phyloP scores from a whole-genome alignment of 768 basidiomycete species.

The Russula brevipes region DNA sequence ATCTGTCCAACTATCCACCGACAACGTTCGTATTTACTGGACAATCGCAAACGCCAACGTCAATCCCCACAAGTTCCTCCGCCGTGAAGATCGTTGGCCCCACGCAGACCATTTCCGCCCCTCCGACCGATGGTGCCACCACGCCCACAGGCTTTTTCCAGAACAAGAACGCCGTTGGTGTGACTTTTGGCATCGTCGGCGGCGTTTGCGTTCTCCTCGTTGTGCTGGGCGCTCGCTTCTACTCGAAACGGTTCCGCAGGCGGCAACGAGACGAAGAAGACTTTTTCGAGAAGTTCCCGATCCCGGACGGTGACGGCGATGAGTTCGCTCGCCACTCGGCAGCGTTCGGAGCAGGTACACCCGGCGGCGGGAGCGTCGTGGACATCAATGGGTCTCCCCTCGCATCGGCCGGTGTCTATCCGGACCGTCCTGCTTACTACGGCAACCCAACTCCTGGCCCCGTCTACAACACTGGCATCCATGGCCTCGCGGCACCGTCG shows the following conservation, averaged over 20 bases:
- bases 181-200: slow-evolving; percentile 27
- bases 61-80: too few species aligned
- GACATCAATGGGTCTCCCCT: background rate
- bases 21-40: background rate
- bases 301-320: background rate
- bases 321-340: background rate
- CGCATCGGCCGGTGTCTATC: slow-evolving; percentile 18
- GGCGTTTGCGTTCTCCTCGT: slow-evolving; percentile 5
- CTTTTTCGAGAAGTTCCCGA: slow-evolving; percentile 18
- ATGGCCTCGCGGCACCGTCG: too few species aligned
- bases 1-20: background rate
- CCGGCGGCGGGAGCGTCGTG: background rate
- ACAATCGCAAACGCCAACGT: background rate
- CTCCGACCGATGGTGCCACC: background rate
- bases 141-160: slow-evolving; percentile 14
- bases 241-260: slow-evolving; percentile 1
- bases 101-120: background rate
- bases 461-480: slow-evolving; percentile 14
- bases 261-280: background rate
- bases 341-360: slow-evolving; percentile 5
- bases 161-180: slow-evolving; percentile 24
- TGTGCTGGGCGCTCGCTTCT: background rate
- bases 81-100: background rate
- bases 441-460: background rate
- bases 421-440: slow-evolving; percentile 21